Base-by-base conservation (phyloP, 2,329 filamentous ascomycete genomes). In the Lasiodiplodia gonubiensis region DNA sequence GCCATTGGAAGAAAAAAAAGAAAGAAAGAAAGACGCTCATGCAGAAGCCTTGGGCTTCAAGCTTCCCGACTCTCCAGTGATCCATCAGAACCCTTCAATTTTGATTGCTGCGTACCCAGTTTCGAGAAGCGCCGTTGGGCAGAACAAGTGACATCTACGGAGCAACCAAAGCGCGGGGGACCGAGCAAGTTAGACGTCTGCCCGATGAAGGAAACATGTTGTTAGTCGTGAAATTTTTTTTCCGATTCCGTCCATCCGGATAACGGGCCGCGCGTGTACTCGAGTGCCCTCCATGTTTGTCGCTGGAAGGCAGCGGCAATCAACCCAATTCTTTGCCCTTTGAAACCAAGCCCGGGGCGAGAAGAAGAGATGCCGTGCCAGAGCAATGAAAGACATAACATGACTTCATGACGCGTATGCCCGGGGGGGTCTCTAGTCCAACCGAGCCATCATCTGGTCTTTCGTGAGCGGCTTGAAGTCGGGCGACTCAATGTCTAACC, bases 361-460 rank as follows among this genome's bases (percentile, higher is more conserved):
- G 72, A 75, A 71, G 71, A 74, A 70, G 70, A 70, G 68, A 77
- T 74, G 74, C 74, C 75, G 74, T 72, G 73, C 74, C 73, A 75
- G 74, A 73, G 74, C 72, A 75, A 74, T 72, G 73, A 63, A 75
- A 71, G 71, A 76, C 66, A 63, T 67, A 67, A 68, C 76, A 70
- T 76, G 74, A 78, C 76, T 76, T 81, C 78, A 76, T 80, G 74
- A 80, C 74, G 75, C 72, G 74, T 79, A 70, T 53, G 67, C 61
- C 59, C 67, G 64, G 70, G 35, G 53, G 42, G 18, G n/a, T 57
- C 61, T 69, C 82, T 83, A 99, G 83, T 99, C 95, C 81, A 99
- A 86, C 81, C 94, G 93, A 68, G 95, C 95, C 84, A 97, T 92
- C 95, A 99, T 98, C 80, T 97, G 93, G 76, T 95, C 91, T 85